These are phyloP conservation scores for Nakazawaea siamensis DNA, from an alignment of 805 yeast genomes.

Conservation along the genomic window DNA sequence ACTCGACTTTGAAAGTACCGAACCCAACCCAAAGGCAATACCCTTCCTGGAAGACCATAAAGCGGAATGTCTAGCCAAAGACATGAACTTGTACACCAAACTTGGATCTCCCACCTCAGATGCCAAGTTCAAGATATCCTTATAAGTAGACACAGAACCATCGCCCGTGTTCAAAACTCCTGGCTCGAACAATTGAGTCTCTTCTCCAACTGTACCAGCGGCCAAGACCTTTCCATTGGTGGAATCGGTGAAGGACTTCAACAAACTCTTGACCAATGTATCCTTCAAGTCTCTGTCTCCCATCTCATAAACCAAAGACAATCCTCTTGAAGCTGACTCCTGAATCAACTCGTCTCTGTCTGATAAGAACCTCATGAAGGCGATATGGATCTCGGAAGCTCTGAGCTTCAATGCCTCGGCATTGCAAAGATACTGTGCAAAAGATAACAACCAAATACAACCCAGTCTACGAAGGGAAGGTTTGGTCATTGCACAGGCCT, in stretches of 20 bases:
- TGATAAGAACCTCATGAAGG: conserved; percentile 72
- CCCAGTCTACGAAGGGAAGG: conserved; percentile 70
- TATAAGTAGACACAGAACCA: conserved; percentile 84
- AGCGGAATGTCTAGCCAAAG: conserved; percentile 78
- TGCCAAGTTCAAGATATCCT: conserved; percentile 80
- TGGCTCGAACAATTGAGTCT: conserved; percentile 79
- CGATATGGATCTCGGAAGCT: conserved; percentile 57
- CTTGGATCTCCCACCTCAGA: conserved; percentile 95
- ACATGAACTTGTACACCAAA: conserved; percentile 89
- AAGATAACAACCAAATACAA: conserved; percentile 78
- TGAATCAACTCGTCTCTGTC: conserved; percentile 85
- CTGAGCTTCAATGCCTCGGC: conserved; percentile 27
- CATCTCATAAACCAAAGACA: conserved; percentile 71
- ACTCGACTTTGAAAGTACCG: conserved; percentile 71
- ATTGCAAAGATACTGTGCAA: conserved; percentile 67
- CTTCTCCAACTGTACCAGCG: conserved; percentile 66
- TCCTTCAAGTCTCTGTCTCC: conserved; percentile 66
- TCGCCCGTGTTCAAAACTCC: conserved; percentile 75
- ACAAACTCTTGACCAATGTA: conserved; percentile 60
- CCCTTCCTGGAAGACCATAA: conserved; percentile 93
- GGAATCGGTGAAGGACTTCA: conserved; percentile 73
- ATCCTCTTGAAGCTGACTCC: conserved; percentile 86
- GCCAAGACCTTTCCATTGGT: conserved; percentile 34
- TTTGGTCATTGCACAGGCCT: conserved; percentile 52
- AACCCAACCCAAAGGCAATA: conserved; percentile 87